A percentile compares a stretch with the other conserved stretches of the same genome.
These are phyloP conservation scores for Sclerotinia trifoliorum DNA, from an alignment of 2,329 filamentous ascomycete genomes.

Conservation along the genomic window DNA sequence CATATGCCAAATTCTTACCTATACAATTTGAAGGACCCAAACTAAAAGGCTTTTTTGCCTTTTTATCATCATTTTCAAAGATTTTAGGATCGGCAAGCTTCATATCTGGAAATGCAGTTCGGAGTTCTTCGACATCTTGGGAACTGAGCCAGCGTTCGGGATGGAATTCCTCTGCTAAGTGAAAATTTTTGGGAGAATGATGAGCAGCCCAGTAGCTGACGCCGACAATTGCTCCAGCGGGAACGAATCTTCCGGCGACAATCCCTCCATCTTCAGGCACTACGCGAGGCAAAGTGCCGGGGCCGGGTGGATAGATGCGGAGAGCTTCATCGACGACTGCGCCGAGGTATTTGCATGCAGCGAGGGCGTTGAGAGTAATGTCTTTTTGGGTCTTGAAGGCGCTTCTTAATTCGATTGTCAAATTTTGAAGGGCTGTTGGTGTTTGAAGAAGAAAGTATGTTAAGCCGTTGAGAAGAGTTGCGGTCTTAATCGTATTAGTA, in stretches of 20 bases:
- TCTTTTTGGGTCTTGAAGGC: constrained; percentile 40
- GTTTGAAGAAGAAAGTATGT: constrained; percentile 55
- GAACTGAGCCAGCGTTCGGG: constrained; percentile 18
- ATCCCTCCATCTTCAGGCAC: neutral
- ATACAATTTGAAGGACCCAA: constrained; percentile 17
- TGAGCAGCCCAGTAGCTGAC: neutral
- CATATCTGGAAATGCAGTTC: neutral
- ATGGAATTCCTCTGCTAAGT: neutral
- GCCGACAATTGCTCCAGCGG: neutral
- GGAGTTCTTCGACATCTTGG: neutral
- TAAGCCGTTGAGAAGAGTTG: constrained; percentile 35
- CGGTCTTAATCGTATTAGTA: constrained; percentile 37
- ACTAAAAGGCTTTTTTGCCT: constrained; percentile 18
- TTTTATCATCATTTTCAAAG: constrained; percentile 11
- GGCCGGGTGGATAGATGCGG: constrained; percentile 26
- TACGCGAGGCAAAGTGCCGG: neutral
- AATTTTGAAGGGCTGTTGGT: constrained; percentile 32
- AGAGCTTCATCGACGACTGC: constrained; percentile 26
- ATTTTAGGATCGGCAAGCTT: neutral
- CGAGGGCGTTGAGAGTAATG: constrained; percentile 25
- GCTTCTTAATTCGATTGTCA: constrained; percentile 45
- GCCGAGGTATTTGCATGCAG: constrained; percentile 19
- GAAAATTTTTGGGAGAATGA: neutral
- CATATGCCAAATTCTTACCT: constrained; percentile 23
- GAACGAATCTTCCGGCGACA: neutral